Evolutionary conservation across 805 yeast species (phyloP), one percentile per base, ranked within the genome.

Genomic region (Torulaspora maleeae): DNA sequence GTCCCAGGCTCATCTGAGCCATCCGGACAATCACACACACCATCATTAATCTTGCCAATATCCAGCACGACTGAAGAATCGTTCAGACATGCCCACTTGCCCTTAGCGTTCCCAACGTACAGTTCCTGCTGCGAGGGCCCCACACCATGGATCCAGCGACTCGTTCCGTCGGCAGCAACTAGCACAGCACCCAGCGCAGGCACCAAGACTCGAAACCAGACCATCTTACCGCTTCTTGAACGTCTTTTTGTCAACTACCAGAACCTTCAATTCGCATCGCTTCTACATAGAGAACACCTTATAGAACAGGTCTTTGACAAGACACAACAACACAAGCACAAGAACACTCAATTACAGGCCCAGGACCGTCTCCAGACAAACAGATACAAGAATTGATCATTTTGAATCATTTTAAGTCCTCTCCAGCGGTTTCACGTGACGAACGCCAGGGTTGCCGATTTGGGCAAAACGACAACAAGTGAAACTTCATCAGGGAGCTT

Each of bases 1-100:
- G 98, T 91, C 0, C 97, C 97, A 0, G 97, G 96, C 64, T 93
- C 98, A 68, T 93, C 99, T 4, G 90, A 80, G 0, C 98, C 98
- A 67, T 93, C 99, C 0, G 97, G 97, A 69, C 98, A 91, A 59
- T 93, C 98, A 67, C 98, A 91, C 59, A 75, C 83, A 55, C 89
- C 84, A 64, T 93, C 97, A 62, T 91, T 91, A 55, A 91, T 75
- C 58, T 81, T 85, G 29, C 69, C 69, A 41, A 71, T 70, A 33
- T 81, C 71, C 15, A 91, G 66, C 16, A 70, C 71, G 4, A 88
- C 77, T n/a, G 78, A 75, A 0, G 93, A 83, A 57, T 85, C 75
- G 27, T 66, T 56, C 29, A 91, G 63, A 68, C 98, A 91, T 5
- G 70, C 65, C 87, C 93, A 91, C 39, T 71, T 63, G 1, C 79